A percentile compares a stretch with the other conserved stretches of the same genome.
phyloP scores from a whole-genome alignment of 2,329 filamentous ascomycete genomes.

The Macrophomina phaseolina region DNA sequence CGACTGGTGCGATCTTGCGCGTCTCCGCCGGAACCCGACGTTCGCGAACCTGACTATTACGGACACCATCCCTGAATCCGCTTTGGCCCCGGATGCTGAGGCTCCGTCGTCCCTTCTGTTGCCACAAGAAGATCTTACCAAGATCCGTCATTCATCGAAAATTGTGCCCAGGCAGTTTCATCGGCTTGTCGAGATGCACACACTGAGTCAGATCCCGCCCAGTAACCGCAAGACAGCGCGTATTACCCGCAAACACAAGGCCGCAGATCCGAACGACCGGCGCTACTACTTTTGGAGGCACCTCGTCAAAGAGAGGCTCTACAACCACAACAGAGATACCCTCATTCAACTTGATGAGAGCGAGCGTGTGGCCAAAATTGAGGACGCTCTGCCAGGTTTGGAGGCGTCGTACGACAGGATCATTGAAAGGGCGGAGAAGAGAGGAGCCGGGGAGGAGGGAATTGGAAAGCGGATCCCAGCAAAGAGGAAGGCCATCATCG shows the following conservation, averaged over 20 bases:
- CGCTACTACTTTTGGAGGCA: slow-evolving; percentile 74
- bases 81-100: slow-evolving; percentile 59
- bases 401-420: slow-evolving; percentile 75
- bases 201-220: slow-evolving; percentile 62
- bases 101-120: slow-evolving; percentile 65
- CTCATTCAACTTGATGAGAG: slow-evolving; percentile 71
- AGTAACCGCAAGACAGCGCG: slow-evolving; percentile 55
- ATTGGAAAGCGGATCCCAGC: slow-evolving; percentile 33
- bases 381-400: slow-evolving; percentile 70
- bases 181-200: slow-evolving; percentile 77
- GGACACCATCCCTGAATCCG: slow-evolving; percentile 53
- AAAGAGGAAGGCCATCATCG: slow-evolving; percentile 43
- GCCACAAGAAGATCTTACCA: slow-evolving; percentile 57
- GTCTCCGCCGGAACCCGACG: slow-evolving; percentile 64
- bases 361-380: slow-evolving; percentile 75
- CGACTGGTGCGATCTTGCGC: slow-evolving; percentile 73
- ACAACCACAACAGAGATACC: slow-evolving; percentile 73
- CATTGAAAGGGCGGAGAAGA: slow-evolving; percentile 56
- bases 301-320: slow-evolving; percentile 77
- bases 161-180: slow-evolving; percentile 78
- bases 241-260: slow-evolving; percentile 50
- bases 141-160: slow-evolving; percentile 67
- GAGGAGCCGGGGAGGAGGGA: slow-evolving; percentile 32
- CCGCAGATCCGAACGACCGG: slow-evolving; percentile 63
- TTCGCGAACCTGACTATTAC: slow-evolving; percentile 63